Evolutionary conservation across 305 asterid genomes (phyloP), one percentile per base, ranked within the genome.

Genomic region (Plantago coronopus): DNA sequence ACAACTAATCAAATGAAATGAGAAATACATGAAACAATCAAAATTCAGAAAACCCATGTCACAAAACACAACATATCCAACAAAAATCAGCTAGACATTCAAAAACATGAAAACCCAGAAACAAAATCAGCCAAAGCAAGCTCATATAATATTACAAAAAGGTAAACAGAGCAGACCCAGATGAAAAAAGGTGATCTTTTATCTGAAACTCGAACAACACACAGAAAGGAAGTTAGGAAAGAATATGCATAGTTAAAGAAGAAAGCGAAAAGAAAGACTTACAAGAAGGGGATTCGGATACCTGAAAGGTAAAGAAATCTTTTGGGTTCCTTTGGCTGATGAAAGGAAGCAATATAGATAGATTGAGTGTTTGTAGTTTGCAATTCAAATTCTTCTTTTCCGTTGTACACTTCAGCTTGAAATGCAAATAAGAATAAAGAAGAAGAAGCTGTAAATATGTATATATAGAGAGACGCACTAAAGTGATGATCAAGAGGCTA

Each of bases 251-350:
- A 73, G 49, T 22, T 46, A 57, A 72, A 48, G 38, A 69, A 73
- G 71, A 37, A 15, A 50, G 42, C 40, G n/a, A 56, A 68, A 68
- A 43, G 58, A 74, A 83, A 84, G 79, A 80, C 95, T 90, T 87
- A 83, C 96, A 80, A 79, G 78, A 85, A 83, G 89, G 88, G 97
- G 81, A 83, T 83, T 82, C 7, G 85, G 87, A 90, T 87, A 79
- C 77, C 86, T 83, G 81, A 72, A 87, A 85, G 95, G 88, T 63
- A 87, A 58, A 79, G 96, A 82, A 77, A 84, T 64, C 71, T 73
- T 29, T 67, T 17, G 20, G 20, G 48, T 62, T 68, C 22, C 64
- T 68, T 70, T 61, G 19, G 51, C 54, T 51, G 62, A 73, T 64
- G 71, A 59, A 85, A 81, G 93, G 77, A 85, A 83, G 81, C 40